phyloP scores from a whole-genome alignment of 2,329 filamentous ascomycete genomes.

The Aspergillus piperis region DNA sequence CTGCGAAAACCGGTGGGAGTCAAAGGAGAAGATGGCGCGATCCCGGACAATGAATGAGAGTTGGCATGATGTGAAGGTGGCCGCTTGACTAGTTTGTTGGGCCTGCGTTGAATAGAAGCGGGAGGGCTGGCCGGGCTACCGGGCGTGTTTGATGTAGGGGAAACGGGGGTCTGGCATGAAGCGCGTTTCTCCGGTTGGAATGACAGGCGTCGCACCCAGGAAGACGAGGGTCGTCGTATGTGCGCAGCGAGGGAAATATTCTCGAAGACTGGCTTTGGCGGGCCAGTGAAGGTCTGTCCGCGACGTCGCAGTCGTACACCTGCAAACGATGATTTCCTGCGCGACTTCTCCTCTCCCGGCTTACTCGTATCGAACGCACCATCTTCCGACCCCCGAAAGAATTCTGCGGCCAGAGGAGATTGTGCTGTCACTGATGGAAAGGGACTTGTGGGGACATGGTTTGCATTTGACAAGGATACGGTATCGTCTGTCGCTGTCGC shows the following conservation, averaged over 20 bases:
- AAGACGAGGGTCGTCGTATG: constrained; percentile 46
- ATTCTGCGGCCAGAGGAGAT: constrained; percentile 12
- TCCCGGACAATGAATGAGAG: constrained; percentile 37
- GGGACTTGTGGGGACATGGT: constrained; percentile 21
- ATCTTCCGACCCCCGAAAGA: constrained; percentile 19
- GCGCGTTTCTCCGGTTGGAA: constrained; percentile 50
- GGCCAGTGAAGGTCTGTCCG: constrained; percentile 40
- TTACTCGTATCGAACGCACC: constrained; percentile 11
- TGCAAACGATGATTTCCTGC: constrained; percentile 31
- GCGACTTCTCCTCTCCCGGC: constrained; percentile 21
- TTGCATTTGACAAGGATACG: constrained; percentile 17
- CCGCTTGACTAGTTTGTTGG: constrained; percentile 66
- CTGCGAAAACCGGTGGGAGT: constrained; percentile 55
- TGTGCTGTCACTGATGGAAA: constrained; percentile 19
- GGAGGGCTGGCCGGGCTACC: constrained; percentile 51
- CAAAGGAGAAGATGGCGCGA: constrained; percentile 38
- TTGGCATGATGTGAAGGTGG: constrained; percentile 56
- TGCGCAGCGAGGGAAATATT: constrained; percentile 28
- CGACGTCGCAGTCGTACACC: constrained; percentile 36
- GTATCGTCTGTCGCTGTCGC: constrained; percentile 17
- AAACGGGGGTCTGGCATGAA: constrained; percentile 53
- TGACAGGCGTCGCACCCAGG: constrained; percentile 61
- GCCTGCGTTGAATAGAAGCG: constrained; percentile 36
- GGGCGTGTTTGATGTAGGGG: constrained; percentile 57
- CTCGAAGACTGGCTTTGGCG: constrained; percentile 31